phyloP scores from a whole-genome alignment of 2,329 filamentous ascomycete species.

The Leptographium radiaticola region DNA sequence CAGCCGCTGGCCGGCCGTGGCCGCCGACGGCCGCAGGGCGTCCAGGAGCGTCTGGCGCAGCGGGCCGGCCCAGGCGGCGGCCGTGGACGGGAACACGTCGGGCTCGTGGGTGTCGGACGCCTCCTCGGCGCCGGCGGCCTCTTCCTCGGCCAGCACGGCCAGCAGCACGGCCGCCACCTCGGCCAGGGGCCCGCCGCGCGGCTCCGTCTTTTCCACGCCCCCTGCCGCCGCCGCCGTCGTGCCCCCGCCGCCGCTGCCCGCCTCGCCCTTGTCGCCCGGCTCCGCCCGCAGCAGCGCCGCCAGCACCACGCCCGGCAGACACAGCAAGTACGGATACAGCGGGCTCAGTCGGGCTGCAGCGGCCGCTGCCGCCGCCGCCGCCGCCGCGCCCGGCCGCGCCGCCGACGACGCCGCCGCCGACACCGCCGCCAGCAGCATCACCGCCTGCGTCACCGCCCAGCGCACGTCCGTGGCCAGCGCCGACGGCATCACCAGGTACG shows the following conservation, averaged over 20 bases:
- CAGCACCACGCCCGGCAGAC: constrained; percentile 29
- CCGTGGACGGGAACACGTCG: not conserved
- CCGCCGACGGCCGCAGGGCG: constrained; percentile 10
- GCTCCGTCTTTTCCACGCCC: no score
- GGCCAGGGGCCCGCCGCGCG: constrained; percentile 26
- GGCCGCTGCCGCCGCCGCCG: not conserved
- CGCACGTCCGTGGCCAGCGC: constrained; percentile 44
- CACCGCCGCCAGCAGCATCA: constrained; percentile 40
- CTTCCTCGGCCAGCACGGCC: not conserved
- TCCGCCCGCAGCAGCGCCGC: constrained; percentile 36
- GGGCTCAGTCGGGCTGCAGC: constrained; percentile 31
- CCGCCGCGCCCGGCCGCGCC: no score
- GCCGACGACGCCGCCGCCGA: constrained; percentile 2
- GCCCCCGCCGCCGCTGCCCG: not conserved
- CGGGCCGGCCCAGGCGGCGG: not conserved
- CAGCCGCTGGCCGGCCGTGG: constrained; percentile 37
- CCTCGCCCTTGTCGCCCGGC: not conserved
- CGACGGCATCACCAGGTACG: constrained; percentile 44
- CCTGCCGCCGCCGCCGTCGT: no score
- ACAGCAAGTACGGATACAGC: constrained; percentile 53
- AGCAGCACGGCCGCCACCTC: constrained; percentile 35
- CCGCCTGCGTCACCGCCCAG: constrained; percentile 45
- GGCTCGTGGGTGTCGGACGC: no score
- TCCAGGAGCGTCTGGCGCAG: constrained; percentile 2
- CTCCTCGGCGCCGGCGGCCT: not conserved